These are phyloP conservation scores for Dictyostelium firmibasis DNA, from an alignment of 78 protist genomes.

Conservation along the genomic window DNA sequence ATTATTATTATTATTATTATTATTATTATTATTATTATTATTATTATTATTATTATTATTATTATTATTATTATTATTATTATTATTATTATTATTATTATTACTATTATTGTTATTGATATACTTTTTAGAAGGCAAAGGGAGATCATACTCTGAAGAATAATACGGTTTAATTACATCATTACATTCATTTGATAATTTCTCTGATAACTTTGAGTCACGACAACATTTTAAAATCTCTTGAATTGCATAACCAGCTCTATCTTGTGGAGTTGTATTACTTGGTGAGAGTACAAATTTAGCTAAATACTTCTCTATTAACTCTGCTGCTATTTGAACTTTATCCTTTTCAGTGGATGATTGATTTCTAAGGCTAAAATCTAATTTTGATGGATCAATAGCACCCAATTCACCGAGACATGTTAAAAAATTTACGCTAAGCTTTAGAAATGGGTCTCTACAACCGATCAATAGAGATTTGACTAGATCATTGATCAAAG, in stretches of 20 bases:
- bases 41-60: too few species aligned
- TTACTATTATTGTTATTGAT: background rate
- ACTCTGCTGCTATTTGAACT: conserved; percentile 7
- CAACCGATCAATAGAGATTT: conserved; percentile 46
- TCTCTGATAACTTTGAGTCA: background rate
- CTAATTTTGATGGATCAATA: conserved; percentile 53
- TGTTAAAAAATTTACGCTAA: conserved; percentile 1
- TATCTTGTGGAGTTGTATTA: conserved; percentile 60
- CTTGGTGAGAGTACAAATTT: conserved; percentile 54
- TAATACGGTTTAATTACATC: conserved; percentile 37
- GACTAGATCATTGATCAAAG: conserved; percentile 8
- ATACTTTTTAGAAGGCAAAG: background rate
- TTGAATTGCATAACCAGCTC: conserved; percentile 85
- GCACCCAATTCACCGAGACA: conserved; percentile 81
- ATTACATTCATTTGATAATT: conserved; percentile 18
- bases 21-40: too few species aligned
- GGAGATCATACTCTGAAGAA: conserved; percentile 40
- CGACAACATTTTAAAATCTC: conserved; percentile 56
- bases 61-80: too few species aligned
- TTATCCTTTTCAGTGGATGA: conserved; percentile 2
- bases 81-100: too few species aligned
- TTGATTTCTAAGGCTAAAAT: conserved; percentile 32
- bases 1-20: too few species aligned
- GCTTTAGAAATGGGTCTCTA: conserved; percentile 41
- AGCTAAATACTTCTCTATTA: conserved; percentile 52